Evolutionary conservation across 495 filamentous ascomycete genomes (phyloP), one percentile per base, ranked within the genome.

Genomic region (Lichenothelia convexa): DNA sequence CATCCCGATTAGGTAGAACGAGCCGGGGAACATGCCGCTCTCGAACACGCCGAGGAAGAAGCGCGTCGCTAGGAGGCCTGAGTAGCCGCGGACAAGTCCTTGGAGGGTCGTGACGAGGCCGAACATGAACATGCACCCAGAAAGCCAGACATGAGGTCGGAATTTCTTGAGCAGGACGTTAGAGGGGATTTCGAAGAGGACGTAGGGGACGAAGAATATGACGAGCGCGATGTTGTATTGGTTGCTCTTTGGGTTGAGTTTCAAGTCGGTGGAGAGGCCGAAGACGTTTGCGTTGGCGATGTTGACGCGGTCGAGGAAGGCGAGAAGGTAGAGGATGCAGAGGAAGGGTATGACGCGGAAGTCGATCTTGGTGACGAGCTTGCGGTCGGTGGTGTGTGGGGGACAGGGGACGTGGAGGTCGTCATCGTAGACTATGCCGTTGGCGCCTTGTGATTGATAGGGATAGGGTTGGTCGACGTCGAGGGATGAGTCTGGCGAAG

Each of bases 171-270:
- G 60, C 13, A 91, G 48, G 36, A 93, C 71, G 48, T 95, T 95
- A 34, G 78, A 83, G 2, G 87, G 89, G 34, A 95, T 89, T 53
- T 81, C 86, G 45, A 77, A 77, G 32, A 87, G 43, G 43, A 92
- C 68, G 51, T 93, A 95, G 0, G 87, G 85, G 0, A 94, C 73
- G 58, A 93, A 97, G 65, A 94, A 93, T 44, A 92, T 87, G 17
- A 72, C 73, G 40, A 92, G 58, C 0, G 78, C 80, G 11, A 69
- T 78, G 57, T 87, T 89, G 56, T 76, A 86, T 47, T 80, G 67
- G 9, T 65, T 64, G 34, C 60, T 60, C 18, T 61, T 62, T n/a
- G n/a, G n/a, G 15, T 39, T 49, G 16, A 93, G 64, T 13, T 62
- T 26, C 9, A 89, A 56, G 26, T 91, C 78, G 8, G 60, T 44